phyloP scores from a whole-genome alignment of 768 basidiomycete genomes.

The Phylloporus sp. region DNA sequence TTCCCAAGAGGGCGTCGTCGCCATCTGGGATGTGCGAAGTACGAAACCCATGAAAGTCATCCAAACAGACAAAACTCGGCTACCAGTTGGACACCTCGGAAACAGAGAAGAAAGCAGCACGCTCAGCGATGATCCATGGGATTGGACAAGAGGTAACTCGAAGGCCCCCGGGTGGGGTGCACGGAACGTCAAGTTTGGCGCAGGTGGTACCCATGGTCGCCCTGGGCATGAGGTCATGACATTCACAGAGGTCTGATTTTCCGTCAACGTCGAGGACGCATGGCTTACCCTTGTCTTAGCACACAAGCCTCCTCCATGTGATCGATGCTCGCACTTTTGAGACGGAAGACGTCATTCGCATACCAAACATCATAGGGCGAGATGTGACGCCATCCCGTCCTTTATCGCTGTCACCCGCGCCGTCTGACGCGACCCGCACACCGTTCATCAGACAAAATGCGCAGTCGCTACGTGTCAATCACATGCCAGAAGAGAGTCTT shows the following conservation, averaged over 20 bases:
- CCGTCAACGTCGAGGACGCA: background rate
- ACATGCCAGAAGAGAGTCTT: conserved; percentile 56
- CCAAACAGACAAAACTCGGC: conserved; percentile 44
- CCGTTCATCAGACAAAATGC: conserved; percentile 13
- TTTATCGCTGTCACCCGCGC: conserved; percentile 8
- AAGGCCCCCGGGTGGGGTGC: conserved; percentile 80
- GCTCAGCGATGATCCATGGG: conserved; percentile 61
- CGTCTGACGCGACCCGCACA: conserved; percentile 10
- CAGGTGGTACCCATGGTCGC: conserved; percentile 44
- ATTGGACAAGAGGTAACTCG: conserved; percentile 54
- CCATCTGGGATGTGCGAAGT: conserved; percentile 79
- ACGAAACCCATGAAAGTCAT: conserved; percentile 65
- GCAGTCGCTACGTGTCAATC: conserved; percentile 35
- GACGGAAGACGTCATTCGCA: conserved; percentile 60
- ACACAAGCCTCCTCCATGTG: conserved; percentile 76
- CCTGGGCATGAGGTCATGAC: conserved; percentile 71
- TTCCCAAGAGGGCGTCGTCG: conserved; percentile 75
- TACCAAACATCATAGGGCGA: conserved; percentile 39
- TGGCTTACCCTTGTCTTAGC: conserved; percentile 40
- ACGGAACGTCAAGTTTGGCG: conserved; percentile 80
- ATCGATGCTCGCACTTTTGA: conserved; percentile 87
- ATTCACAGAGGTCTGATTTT: conserved; percentile 74
- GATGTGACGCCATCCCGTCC: conserved; percentile 14
- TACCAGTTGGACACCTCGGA: conserved; percentile 26
- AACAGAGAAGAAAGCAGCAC: conserved; percentile 45